Conservation (phyloP, 768 basidiomycete genomes). For the Boletus edulis region DNA sequence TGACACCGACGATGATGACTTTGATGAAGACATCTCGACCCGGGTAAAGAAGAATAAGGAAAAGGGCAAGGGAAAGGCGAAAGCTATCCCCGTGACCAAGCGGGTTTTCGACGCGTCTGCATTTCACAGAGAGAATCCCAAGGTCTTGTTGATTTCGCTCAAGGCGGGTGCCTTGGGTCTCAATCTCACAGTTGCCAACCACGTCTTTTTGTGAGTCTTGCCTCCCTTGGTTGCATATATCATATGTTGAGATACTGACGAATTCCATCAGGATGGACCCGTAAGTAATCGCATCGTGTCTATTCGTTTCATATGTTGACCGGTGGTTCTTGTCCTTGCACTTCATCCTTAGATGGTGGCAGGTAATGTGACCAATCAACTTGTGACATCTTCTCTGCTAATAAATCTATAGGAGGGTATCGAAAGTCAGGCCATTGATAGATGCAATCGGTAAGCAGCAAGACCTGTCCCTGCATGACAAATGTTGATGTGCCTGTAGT, state of each 20-base stretch:
- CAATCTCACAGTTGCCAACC: constrained; percentile 87
- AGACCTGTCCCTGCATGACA: not conserved
- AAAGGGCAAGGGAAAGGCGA: constrained; percentile 38
- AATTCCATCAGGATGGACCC: constrained; percentile 66
- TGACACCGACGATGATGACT: constrained; percentile 30
- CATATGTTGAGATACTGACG: constrained; percentile 1
- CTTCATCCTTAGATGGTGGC: constrained; percentile 64
- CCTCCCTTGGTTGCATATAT: not conserved
- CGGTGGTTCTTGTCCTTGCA: not conserved
- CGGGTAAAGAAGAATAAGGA: constrained; percentile 31
- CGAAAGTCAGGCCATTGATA: constrained; percentile 79
- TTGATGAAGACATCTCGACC: constrained; percentile 29
- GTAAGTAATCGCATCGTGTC: constrained; percentile 42
- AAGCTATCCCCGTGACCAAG: constrained; percentile 14
- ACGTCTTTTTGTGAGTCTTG: constrained; percentile 68
- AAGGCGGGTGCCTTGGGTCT: constrained; percentile 86
- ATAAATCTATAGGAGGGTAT: constrained; percentile 60
- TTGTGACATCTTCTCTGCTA: constrained; percentile 6
- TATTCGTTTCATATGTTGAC: constrained; percentile 11
- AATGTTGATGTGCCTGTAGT: constrained; percentile 23
- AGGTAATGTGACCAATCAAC: constrained; percentile 36
- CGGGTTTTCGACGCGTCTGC: constrained; percentile 18
- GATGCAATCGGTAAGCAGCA: constrained; percentile 61
- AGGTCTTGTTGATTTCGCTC: constrained; percentile 83
- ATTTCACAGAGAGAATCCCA: constrained; percentile 50